A percentile compares a stretch with the other conserved stretches of the same genome.
phyloP scores from a whole-genome alignment of 2,329 filamentous ascomycete genomes.

The Lojkania enalia region DNA sequence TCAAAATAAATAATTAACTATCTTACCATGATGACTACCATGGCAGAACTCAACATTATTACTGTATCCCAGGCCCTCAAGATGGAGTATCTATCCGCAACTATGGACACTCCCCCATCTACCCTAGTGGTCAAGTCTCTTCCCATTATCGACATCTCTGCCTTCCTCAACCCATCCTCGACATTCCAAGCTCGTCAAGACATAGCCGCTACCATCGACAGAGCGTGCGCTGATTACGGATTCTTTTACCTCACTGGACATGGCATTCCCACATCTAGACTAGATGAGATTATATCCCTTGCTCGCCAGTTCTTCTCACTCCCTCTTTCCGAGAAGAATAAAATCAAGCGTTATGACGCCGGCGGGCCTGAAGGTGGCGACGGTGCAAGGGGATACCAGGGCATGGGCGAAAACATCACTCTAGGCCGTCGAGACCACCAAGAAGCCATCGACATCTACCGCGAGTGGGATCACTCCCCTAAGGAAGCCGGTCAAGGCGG shows the following conservation, averaged over 20 bases:
- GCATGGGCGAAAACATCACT: conserved; percentile 44
- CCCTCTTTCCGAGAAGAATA: conserved; percentile 32
- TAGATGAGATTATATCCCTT: conserved; percentile 34
- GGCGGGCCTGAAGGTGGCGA: conserved; percentile 39
- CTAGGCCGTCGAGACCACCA: conserved; percentile 40
- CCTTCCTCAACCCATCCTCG: conserved; percentile 36
- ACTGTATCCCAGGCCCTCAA: not conserved
- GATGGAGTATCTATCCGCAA: not conserved
- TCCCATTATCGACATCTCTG: conserved; percentile 48
- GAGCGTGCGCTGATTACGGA: conserved; percentile 45
- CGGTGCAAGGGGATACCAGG: conserved; percentile 44
- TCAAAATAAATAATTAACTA: not conserved
- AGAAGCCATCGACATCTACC: conserved; percentile 47
- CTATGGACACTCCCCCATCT: conserved; percentile 2
- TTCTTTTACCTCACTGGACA: conserved; percentile 51
- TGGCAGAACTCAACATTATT: not conserved
- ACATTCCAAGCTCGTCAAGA: conserved; percentile 20
- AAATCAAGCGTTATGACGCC: conserved; percentile 41
- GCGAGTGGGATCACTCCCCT: conserved; percentile 37
- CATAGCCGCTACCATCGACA: conserved; percentile 37
- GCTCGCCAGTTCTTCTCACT: conserved; percentile 42
- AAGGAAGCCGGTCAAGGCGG: conserved; percentile 20
- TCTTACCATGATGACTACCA: not conserved
- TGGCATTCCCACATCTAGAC: conserved; percentile 37
- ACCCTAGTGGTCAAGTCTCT: conserved; percentile 26